These are phyloP conservation scores for Trichophyton simii DNA, from an alignment of 2,329 filamentous ascomycete genomes.

Conservation along the genomic window DNA sequence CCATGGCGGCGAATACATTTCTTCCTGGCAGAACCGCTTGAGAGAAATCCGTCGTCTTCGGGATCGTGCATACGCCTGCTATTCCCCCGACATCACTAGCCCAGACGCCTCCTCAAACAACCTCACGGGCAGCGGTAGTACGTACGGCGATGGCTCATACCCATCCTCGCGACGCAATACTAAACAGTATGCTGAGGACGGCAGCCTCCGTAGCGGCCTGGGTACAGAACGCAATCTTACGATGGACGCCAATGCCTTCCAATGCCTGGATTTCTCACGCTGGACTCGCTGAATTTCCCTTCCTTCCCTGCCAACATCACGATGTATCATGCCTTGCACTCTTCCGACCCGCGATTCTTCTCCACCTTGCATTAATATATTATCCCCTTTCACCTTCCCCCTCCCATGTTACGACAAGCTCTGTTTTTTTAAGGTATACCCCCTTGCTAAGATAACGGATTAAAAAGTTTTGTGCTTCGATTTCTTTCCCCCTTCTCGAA, in stretches of 20 bases:
- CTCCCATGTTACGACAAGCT: background rate
- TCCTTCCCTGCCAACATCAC: conserved; percentile 15
- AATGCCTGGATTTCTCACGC: conserved; percentile 32
- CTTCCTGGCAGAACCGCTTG: conserved; percentile 78
- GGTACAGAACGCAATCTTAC: conserved; percentile 28
- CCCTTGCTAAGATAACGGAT: conserved; percentile 1
- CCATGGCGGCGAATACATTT: conserved; percentile 61
- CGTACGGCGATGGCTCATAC: background rate
- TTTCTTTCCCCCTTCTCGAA: background rate
- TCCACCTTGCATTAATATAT: background rate
- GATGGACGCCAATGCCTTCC: conserved; percentile 27
- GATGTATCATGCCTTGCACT: background rate
- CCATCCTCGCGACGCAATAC: conserved; percentile 26
- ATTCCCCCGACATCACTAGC: conserved; percentile 20
- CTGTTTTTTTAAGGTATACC: background rate
- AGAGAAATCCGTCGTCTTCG: conserved; percentile 73
- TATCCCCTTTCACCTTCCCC: background rate
- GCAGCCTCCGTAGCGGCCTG: conserved; percentile 24
- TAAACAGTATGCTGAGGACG: conserved; percentile 25
- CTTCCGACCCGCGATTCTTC: background rate
- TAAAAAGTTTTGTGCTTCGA: background rate
- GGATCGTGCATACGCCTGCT: conserved; percentile 36
- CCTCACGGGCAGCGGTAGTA: background rate
- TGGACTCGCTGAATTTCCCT: conserved; percentile 24
- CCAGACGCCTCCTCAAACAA: conserved; percentile 1